These are phyloP conservation scores for Tylopilus vinaceipallidus DNA, from an alignment of 768 basidiomycete genomes.

Conservation along the genomic window DNA sequence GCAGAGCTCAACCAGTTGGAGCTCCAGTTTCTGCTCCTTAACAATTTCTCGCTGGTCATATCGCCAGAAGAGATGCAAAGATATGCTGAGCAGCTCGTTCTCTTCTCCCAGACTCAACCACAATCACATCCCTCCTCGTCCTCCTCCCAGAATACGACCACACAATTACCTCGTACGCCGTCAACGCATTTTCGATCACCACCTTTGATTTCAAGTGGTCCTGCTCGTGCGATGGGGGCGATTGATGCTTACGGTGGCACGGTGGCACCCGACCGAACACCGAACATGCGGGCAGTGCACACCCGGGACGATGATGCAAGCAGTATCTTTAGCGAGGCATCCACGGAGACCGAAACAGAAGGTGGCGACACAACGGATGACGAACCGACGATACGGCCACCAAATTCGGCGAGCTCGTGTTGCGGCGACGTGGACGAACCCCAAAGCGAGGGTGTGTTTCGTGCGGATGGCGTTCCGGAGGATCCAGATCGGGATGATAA, in stretches of 20 bases:
- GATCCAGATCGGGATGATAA: slow-evolving; percentile 20
- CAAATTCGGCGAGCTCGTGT: slow-evolving; percentile 38
- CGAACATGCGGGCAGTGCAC: slow-evolving; percentile 22
- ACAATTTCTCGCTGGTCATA: slow-evolving; percentile 91
- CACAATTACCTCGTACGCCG: slow-evolving; percentile 20
- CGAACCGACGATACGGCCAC: slow-evolving; percentile 75
- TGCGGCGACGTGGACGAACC: slow-evolving; percentile 38
- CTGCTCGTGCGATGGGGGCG: slow-evolving; percentile 52
- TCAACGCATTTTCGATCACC: slow-evolving; percentile 20
- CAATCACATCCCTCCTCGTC: slow-evolving; percentile 30
- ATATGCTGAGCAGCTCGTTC: slow-evolving; percentile 87
- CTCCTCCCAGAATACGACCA: slow-evolving; percentile 20
- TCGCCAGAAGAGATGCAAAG: slow-evolving; percentile 89
- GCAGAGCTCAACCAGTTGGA: slow-evolving; percentile 95
- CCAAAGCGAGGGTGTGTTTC: slow-evolving; percentile 30
- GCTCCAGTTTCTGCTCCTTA: slow-evolving; percentile 93
- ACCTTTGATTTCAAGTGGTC: slow-evolving; percentile 27
- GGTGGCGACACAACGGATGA: slow-evolving; percentile 69
- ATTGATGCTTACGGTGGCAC: slow-evolving; percentile 50
- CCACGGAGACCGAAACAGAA: slow-evolving; percentile 49
- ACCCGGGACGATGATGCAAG: slow-evolving; percentile 33
- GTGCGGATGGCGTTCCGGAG: slow-evolving; percentile 12
- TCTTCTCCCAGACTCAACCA: slow-evolving; percentile 56
- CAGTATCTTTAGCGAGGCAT: slow-evolving; percentile 38
- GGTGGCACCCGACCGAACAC: slow-evolving; percentile 34